Conservation (phyloP, 139 green algal species). For the Chlamydomonas sphaeroides region DNA sequence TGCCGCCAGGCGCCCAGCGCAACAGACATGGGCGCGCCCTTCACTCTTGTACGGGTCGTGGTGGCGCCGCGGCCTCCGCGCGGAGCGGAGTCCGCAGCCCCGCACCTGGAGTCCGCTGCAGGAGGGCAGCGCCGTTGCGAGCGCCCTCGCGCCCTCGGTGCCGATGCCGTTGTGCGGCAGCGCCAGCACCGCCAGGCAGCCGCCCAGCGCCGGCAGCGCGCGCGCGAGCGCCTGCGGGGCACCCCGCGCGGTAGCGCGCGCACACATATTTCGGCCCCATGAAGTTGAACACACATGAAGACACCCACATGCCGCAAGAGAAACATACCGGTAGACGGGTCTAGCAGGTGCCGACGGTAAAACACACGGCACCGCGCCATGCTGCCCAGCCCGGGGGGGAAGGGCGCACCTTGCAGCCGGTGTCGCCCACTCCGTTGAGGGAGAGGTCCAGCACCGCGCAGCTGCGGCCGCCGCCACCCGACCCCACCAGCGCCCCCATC, state of each 20-base stretch:
- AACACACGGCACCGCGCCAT: too few species aligned
- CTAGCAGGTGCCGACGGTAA: too few species aligned
- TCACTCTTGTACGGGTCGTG: too few species aligned
- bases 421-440: conserved; percentile 47
- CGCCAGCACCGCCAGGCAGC: conserved; percentile 30
- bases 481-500: not conserved
- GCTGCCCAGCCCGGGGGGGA: too few species aligned
- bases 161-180: conserved; percentile 51
- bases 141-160: conserved; percentile 37
- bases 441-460: conserved; percentile 44
- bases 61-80: too few species aligned
- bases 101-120: conserved; percentile 3
- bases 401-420: conserved; percentile 43
- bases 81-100: too few species aligned
- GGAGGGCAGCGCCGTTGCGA: conserved; percentile 36
- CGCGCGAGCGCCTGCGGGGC: not conserved
- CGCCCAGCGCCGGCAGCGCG: not conserved
- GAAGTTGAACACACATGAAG: too few species aligned
- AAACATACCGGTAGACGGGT: too few species aligned
- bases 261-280: too few species aligned
- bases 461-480: not conserved
- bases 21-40: too few species aligned
- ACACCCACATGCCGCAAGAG: not conserved
- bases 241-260: too few species aligned
- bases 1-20: too few species aligned